Conservation (phyloP, 202 grass and related monocot genomes). For the Dendrocalamus latiflorus region DNA sequence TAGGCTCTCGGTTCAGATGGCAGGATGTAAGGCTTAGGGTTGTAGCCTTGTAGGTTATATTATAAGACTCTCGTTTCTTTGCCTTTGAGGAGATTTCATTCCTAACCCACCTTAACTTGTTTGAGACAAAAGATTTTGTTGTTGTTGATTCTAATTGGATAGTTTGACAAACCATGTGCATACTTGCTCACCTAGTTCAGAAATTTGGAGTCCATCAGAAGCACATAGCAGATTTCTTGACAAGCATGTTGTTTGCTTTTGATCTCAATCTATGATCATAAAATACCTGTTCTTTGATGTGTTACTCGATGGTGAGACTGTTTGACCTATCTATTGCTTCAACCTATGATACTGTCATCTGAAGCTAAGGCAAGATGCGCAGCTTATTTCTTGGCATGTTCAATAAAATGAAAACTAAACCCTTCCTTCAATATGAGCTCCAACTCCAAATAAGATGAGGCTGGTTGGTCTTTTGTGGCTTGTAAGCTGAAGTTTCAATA, state of each 20-base stretch:
- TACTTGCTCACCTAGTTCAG: not conserved
- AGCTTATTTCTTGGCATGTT: not conserved
- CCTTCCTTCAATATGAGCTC: not conserved
- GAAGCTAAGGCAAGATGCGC: not conserved
- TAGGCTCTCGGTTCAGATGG: too few species aligned
- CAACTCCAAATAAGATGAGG: not conserved
- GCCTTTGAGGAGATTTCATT: too few species aligned
- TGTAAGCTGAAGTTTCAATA: not conserved
- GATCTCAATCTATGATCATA: not conserved
- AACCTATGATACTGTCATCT: not conserved
- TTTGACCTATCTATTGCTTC: not conserved
- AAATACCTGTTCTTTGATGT: not conserved
- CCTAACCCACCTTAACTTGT: too few species aligned
- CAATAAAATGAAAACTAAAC: not conserved
- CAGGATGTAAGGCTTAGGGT: too few species aligned
- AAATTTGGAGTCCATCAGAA: not conserved
- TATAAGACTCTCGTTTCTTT: too few species aligned
- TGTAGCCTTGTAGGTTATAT: too few species aligned
- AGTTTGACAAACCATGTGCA: not conserved
- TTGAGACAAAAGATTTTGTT: too few species aligned
- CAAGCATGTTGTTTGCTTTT: not conserved
- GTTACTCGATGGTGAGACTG: not conserved
- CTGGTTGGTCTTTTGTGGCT: not conserved
- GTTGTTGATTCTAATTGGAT: not conserved
- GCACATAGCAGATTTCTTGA: not conserved